Evolutionary conservation across 345 rosid species (phyloP).

Genomic region (Capsella bursapastoris): DNA sequence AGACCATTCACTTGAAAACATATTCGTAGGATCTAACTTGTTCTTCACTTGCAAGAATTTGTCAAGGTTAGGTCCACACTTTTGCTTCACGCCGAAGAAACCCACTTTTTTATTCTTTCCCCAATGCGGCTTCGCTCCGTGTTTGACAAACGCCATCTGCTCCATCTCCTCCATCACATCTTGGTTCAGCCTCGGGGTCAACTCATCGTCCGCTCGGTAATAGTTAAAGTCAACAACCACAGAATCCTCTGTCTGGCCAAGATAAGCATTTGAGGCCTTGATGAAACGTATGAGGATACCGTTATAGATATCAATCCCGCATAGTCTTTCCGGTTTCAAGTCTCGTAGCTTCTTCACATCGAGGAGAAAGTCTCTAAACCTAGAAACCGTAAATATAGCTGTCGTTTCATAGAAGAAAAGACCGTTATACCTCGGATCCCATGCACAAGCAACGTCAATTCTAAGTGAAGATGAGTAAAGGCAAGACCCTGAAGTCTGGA

Average conservation of each 20-base stretch:
- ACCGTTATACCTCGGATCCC: conserved; percentile 82
- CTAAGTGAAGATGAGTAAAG: conserved; percentile 59
- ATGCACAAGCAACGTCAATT: conserved; percentile 58
- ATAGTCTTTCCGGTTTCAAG: conserved; percentile 58
- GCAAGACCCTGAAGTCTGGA: conserved; percentile 87
- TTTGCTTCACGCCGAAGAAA: conserved; percentile 62
- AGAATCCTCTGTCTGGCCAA: conserved; percentile 86
- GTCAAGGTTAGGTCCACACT: conserved; percentile 50
- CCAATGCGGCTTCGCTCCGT: conserved; percentile 92
- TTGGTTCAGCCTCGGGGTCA: conserved; percentile 70
- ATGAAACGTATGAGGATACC: conserved; percentile 78
- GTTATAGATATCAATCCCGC: conserved; percentile 72
- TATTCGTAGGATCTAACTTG: conserved; percentile 62
- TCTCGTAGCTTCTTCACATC: conserved; percentile 74
- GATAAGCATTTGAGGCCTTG: conserved; percentile 69
- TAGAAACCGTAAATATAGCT: conserved; percentile 58
- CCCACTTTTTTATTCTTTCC: conserved; percentile 78
- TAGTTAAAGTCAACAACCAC: conserved; percentile 81
- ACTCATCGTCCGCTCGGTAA: conserved; percentile 62
- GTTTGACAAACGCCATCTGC: conserved; percentile 81
- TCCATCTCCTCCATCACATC: conserved; percentile 88
- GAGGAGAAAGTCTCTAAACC: conserved; percentile 57
- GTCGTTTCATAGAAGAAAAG: conserved; percentile 82
- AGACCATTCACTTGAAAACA: conserved; percentile 86
- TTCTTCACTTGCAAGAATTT: conserved; percentile 65